These are phyloP conservation scores for Stromatinia cepivora DNA, from an alignment of 2,329 filamentous ascomycete genomes.

Conservation along the genomic window DNA sequence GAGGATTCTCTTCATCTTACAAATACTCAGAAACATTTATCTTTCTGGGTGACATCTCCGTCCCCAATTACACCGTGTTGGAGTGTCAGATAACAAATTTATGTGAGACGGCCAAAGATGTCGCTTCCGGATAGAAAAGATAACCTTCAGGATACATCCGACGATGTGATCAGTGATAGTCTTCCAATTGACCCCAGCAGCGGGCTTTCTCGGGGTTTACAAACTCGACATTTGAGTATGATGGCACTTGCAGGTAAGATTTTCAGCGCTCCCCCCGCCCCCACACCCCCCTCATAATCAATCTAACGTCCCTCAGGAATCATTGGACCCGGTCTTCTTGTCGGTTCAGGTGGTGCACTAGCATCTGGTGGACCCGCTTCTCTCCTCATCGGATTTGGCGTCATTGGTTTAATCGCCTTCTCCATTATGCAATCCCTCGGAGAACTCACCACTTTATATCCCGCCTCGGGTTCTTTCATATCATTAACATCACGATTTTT, in stretches of 20 bases:
- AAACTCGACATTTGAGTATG: conserved; percentile 68
- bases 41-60: background rate
- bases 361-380: conserved; percentile 69
- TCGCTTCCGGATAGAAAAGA: conserved; percentile 4
- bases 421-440: conserved; percentile 63
- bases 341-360: conserved; percentile 70
- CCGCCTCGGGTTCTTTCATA: conserved; percentile 70
- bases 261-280: background rate
- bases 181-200: conserved; percentile 53
- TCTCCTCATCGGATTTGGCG: conserved; percentile 69
- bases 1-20: background rate
- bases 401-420: conserved; percentile 69
- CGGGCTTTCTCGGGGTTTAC: conserved; percentile 68
- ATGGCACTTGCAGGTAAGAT: conserved; percentile 55
- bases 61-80: background rate
- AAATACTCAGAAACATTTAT: background rate
- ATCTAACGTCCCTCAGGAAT: conserved; percentile 39
- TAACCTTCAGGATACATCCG: background rate
- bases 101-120: background rate
- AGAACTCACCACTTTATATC: conserved; percentile 72
- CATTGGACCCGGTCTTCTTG: conserved; percentile 69
- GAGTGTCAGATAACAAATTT: background rate
- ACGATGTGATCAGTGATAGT: background rate
- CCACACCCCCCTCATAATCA: background rate
- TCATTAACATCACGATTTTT: conserved; percentile 69